Base-by-base conservation (phyloP, 768 basidiomycete genomes). In the Auricularia auricula-judae region DNA sequence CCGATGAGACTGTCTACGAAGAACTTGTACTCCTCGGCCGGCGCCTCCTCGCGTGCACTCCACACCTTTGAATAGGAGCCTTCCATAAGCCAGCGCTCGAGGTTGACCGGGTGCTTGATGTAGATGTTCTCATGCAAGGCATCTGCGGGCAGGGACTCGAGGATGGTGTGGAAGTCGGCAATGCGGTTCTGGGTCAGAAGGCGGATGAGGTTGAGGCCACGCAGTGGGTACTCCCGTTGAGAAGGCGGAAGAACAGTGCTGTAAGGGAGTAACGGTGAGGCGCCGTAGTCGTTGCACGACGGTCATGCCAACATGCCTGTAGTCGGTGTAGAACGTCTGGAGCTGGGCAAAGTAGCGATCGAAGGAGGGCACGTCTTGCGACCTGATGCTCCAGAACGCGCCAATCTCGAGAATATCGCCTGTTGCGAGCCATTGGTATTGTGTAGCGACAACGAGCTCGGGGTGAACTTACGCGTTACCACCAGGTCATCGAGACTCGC, bases 1-100 rank as follows among this genome's bases (percentile, higher is more conserved):
- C 88, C 88, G 88, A 97, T 92, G 70, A 97, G 78, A 69, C 90
- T 90, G 71, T 95, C 91, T 10, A 97, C 85, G 70, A 98, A 93
- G 78, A 91, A 91, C 69, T 89, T 91, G 80, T 97, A 97, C 73
- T 98, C 96, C 67, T 93, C 91, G 43, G 90, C 85, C 1, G 95
- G 93, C 1, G 94, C 91, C 70, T 93, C 87, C 68, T 91, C 91
- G 68, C 94, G 84, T 43, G 95, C 95, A 71, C 90, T 86, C 91
- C 95, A 99, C 11, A 98, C 96, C 74, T 96, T 96, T 76, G 91
- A 93, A 74, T 98, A 99, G 70, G 89, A 90, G 44, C 96, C 96
- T 74, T 98, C 96, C 96, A 99, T 99, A 56, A 98, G 82, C 91
- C 95, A 98, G 61, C 90, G 82, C 74, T 99, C 96, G 66, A 95